A percentile compares a stretch with the other conserved stretches of the same genome.
These are phyloP conservation scores for Monilinia fructicola DNA, from an alignment of 2,329 filamentous ascomycete species.

Conservation along the genomic window DNA sequence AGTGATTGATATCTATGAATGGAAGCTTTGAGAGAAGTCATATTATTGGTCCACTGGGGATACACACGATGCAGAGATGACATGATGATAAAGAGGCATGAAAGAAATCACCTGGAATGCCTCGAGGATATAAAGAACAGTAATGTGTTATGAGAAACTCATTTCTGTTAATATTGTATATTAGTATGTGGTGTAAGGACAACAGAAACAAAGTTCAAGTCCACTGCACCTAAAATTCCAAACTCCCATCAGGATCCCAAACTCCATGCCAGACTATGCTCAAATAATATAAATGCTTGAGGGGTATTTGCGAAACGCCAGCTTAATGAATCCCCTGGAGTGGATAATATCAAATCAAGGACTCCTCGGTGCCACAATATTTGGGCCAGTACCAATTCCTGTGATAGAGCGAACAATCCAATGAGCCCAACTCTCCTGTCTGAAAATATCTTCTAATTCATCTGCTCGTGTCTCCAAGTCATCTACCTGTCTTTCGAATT, in stretches of 20 bases:
- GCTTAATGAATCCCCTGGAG: constrained; percentile 14
- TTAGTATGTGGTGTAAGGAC: constrained; percentile 27
- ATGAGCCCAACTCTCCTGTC: constrained; percentile 40
- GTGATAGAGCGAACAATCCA: constrained; percentile 40
- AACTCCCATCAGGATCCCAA: neutral
- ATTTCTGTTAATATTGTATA: constrained; percentile 29
- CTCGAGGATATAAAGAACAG: constrained; percentile 7
- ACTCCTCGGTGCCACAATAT: constrained; percentile 30
- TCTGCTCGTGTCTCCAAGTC: constrained; percentile 66
- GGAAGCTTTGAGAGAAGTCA: neutral
- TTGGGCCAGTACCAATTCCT: constrained; percentile 39
- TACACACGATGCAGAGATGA: constrained; percentile 10
- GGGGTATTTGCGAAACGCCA: constrained; percentile 26
- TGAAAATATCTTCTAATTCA: constrained; percentile 52
- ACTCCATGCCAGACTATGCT: constrained; percentile 28
- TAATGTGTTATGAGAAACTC: neutral
- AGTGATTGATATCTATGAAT: neutral
- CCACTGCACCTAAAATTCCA: constrained; percentile 25
- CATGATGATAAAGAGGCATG: constrained; percentile 6
- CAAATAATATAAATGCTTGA: constrained; percentile 20
- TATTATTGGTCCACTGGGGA: neutral
- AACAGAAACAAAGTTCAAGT: constrained; percentile 29
- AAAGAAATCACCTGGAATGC: constrained; percentile 3
- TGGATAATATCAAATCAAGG: constrained; percentile 8
- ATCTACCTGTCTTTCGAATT: constrained; percentile 76